Conservation (phyloP, 1,284 basidiomycete genomes). For the Cutaneotrichosporon daszewskae region DNA sequence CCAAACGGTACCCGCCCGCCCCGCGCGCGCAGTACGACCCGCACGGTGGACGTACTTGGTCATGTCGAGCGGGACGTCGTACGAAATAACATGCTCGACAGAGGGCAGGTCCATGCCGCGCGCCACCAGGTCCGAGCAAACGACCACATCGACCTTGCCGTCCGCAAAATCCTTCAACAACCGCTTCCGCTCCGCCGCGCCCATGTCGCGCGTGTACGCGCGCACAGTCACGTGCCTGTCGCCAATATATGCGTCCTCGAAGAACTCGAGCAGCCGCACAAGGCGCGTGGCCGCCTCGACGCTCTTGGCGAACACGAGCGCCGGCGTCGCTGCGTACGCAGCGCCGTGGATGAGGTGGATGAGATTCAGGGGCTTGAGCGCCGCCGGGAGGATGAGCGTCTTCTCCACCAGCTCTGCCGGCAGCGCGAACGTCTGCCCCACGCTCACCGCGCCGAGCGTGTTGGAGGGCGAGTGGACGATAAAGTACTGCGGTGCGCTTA, state of each 20-base stretch:
- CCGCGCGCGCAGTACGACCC: slow-evolving; percentile 88
- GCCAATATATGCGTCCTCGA: slow-evolving; percentile 56
- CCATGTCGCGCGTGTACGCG: slow-evolving; percentile 84
- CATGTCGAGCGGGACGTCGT: slow-evolving; percentile 94
- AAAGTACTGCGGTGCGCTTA: slow-evolving; percentile 81
- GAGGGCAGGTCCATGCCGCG: slow-evolving; percentile 93
- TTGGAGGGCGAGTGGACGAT: slow-evolving; percentile 59
- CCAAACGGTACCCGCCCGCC: slow-evolving; percentile 81
- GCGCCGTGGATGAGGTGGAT: slow-evolving; percentile 69
- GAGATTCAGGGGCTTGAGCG: slow-evolving; percentile 81
- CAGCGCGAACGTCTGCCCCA: slow-evolving; percentile 67
- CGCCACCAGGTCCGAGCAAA: slow-evolving; percentile 93
- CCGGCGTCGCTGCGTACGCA: slow-evolving; percentile 38
- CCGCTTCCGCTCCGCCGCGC: slow-evolving; percentile 62
- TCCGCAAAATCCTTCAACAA: slow-evolving; percentile 76
- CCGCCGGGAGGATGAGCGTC: slow-evolving; percentile 73
- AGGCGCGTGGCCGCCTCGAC: slow-evolving; percentile 83
- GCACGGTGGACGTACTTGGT: slow-evolving; percentile 96
- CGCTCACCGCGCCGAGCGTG: slow-evolving; percentile 34
- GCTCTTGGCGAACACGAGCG: slow-evolving; percentile 91
- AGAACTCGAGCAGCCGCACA: slow-evolving; percentile 74
- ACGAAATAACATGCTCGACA: slow-evolving; percentile 86
- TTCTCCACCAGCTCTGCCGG: slow-evolving; percentile 73
- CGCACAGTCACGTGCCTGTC: slow-evolving; percentile 52
- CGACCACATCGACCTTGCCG: slow-evolving; percentile 81